Evolutionary conservation across 345 rosid genomes (phyloP).

Genomic region (Euphorbia peplus): DNA sequence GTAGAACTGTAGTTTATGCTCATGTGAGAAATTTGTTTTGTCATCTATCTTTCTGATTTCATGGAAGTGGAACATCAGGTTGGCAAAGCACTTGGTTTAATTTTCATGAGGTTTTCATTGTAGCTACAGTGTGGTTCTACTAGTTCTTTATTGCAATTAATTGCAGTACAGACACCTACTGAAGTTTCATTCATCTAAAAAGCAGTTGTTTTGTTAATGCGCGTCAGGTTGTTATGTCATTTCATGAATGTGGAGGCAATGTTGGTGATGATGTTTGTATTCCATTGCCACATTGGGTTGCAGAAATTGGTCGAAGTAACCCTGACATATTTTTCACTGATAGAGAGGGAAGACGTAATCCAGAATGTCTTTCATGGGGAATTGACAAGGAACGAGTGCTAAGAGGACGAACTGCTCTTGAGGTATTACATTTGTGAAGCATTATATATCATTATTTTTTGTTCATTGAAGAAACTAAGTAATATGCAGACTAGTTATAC

Average conservation of each 20-base stretch:
- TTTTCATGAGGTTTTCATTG: neutral
- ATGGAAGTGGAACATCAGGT: neutral
- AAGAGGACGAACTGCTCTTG: slow-evolving; percentile 90
- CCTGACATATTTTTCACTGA: slow-evolving; percentile 95
- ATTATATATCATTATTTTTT: slow-evolving; percentile 1
- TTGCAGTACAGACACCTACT: slow-evolving; percentile 1
- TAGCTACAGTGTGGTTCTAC: neutral
- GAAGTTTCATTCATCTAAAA: slow-evolving; percentile 20
- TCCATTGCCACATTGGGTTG: slow-evolving; percentile 97
- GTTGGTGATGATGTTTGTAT: slow-evolving; percentile 97
- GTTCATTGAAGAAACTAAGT: slow-evolving; percentile 2
- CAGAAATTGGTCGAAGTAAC: slow-evolving; percentile 87
- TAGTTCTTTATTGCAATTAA: neutral
- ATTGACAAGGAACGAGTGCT: slow-evolving; percentile 88
- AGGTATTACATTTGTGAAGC: slow-evolving; percentile 44
- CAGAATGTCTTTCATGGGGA: slow-evolving; percentile 99
- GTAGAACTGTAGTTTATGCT: neutral
- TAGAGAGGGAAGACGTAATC: slow-evolving; percentile 92
- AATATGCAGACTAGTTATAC: slow-evolving; percentile 4
- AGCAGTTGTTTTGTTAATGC: slow-evolving; percentile 12
- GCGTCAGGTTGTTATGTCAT: slow-evolving; percentile 88
- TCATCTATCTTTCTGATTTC: neutral
- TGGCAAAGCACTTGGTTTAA: neutral
- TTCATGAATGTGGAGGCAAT: slow-evolving; percentile 98
- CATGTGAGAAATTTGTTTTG: neutral